Evolutionary conservation across 2,329 filamentous ascomycete genomes (phyloP).

Genomic region (Neofusicoccum parvum): DNA sequence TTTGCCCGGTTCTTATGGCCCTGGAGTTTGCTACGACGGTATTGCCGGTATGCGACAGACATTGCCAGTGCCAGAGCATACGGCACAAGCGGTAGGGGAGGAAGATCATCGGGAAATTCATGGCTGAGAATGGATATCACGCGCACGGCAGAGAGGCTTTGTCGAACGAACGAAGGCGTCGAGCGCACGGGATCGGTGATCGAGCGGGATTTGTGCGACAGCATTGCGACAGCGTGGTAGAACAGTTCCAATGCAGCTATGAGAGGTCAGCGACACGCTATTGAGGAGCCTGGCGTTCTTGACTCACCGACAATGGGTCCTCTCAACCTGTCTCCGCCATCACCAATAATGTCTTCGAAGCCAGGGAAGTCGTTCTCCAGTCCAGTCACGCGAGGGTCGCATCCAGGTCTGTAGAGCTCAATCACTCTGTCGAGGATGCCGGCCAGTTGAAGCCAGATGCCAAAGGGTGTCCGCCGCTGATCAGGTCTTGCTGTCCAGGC

Average conservation of each 20-base stretch:
- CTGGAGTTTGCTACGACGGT: conserved; percentile 54
- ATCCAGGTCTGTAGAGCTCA: conserved; percentile 48
- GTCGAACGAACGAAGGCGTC: conserved; percentile 55
- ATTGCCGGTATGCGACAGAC: conserved; percentile 59
- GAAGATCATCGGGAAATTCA: conserved; percentile 48
- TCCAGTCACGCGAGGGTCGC: conserved; percentile 44
- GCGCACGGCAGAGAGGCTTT: conserved; percentile 58
- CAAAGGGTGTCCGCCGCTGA: conserved; percentile 49
- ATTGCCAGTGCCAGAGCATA: conserved; percentile 59
- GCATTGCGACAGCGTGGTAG: conserved; percentile 59
- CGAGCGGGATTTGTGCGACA: conserved; percentile 55
- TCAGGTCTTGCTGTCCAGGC: conserved; percentile 45
- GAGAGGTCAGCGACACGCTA: not conserved
- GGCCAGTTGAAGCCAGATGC: conserved; percentile 50
- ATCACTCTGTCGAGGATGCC: conserved; percentile 52
- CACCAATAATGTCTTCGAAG: conserved; percentile 48
- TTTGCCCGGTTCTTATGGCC: conserved; percentile 51
- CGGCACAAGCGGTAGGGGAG: conserved; percentile 57
- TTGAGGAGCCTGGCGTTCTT: not conserved
- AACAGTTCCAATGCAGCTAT: conserved; percentile 51
- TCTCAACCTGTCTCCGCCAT: conserved; percentile 41
- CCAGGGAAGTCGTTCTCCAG: conserved; percentile 52
- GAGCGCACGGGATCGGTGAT: conserved; percentile 49
- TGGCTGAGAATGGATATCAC: conserved; percentile 55
- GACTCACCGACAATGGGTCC: conserved; percentile 39